Evolutionary conservation across 2,329 filamentous ascomycete genomes (phyloP).

Genomic region (Helicocarpus griseus): DNA sequence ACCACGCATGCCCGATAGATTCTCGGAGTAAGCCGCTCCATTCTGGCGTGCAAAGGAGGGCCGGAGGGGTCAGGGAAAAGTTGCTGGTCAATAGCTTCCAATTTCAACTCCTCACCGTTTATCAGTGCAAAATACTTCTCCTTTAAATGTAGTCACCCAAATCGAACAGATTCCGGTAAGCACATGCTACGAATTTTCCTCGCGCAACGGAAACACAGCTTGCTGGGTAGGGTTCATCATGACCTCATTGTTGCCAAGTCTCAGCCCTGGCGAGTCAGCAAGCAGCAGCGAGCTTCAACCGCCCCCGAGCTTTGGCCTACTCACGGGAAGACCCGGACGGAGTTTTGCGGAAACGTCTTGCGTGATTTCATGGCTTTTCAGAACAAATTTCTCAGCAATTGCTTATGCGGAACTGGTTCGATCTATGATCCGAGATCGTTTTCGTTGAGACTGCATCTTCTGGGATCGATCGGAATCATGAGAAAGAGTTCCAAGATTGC

Average conservation of each 20-base stretch:
- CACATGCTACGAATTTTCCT: neutral
- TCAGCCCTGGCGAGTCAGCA: too few relatives aligned
- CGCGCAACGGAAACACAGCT: neutral
- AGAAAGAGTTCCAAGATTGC: neutral
- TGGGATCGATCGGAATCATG: too few relatives aligned
- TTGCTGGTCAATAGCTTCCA: neutral
- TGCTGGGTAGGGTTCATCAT: neutral
- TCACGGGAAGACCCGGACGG: neutral
- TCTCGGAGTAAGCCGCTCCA: neutral
- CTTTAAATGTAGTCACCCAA: neutral
- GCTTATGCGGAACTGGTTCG: too few relatives aligned
- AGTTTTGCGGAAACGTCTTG: neutral
- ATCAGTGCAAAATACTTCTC: neutral
- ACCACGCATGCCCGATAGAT: neutral
- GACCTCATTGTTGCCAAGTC: neutral
- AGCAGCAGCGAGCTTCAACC: neutral
- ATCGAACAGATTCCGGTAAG: neutral
- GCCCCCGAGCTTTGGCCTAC: too few relatives aligned
- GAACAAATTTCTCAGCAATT: too few relatives aligned
- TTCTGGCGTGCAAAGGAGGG: neutral
- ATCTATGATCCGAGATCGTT: too few relatives aligned
- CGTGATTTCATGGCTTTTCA: too few relatives aligned
- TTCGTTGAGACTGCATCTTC: too few relatives aligned
- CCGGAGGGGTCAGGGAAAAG: neutral
- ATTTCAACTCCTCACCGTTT: neutral